Percentiles rank a stretch among this genome's conserved stretches.
phyloP scores from a whole-genome alignment of 257 asterid species.

The Paulownia fortunei region DNA sequence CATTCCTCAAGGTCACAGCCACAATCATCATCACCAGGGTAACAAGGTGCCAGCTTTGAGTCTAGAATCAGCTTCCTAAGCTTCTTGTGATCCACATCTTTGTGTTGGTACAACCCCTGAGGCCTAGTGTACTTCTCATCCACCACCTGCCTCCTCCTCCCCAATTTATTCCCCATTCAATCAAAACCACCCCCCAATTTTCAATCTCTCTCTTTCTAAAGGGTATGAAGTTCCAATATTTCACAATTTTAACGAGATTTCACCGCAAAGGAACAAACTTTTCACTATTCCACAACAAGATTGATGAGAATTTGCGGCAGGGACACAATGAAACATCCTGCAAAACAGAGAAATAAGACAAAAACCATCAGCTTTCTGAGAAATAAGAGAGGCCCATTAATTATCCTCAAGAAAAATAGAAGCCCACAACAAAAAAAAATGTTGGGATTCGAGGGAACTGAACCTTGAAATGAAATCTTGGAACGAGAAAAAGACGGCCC shows the following conservation, averaged over 20 bases:
- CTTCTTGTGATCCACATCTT: conserved; percentile 97
- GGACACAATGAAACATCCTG: conserved; percentile 32
- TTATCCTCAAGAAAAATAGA: conserved; percentile 23
- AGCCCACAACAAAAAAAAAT: conserved; percentile 20
- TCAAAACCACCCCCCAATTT: conserved; percentile 29
- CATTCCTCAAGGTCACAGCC: conserved; percentile 90
- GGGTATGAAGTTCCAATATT: conserved; percentile 20
- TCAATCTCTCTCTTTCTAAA: conserved; percentile 1
- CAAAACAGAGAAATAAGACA: conserved; percentile 26
- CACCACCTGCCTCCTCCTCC: conserved; percentile 92
- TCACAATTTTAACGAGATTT: conserved; percentile 37
- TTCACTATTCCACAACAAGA: conserved; percentile 26
- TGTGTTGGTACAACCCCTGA: conserved; percentile 96
- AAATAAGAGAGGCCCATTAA: conserved; percentile 31
- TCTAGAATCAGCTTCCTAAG: conserved; percentile 90
- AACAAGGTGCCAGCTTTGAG: conserved; percentile 97
- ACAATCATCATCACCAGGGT: conserved; percentile 93
- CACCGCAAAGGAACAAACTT: conserved; percentile 27
- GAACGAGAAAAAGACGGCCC: conserved; percentile 15
- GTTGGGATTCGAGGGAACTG: conserved; percentile 3
- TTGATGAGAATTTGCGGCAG: conserved; percentile 27
- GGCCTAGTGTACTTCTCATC: conserved; percentile 99
- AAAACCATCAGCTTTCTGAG: conserved; percentile 19
- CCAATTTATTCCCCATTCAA: conserved; percentile 96
- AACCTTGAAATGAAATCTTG: conserved; percentile 40